phyloP scores from a whole-genome alignment of 805 yeast genomes.

The Millerozyma miso region DNA sequence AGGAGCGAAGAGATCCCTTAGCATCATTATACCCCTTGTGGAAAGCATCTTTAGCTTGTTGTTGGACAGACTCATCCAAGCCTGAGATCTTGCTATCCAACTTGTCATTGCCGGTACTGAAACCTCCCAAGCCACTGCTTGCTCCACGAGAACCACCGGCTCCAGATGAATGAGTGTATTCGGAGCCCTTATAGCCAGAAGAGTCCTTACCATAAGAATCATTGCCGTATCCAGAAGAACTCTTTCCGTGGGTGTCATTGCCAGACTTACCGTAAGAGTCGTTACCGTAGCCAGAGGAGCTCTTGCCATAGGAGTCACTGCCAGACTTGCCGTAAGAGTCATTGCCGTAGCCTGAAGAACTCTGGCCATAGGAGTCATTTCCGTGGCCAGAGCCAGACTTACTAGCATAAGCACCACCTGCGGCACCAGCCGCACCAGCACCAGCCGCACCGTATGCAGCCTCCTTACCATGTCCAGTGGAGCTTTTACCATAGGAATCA shows the following conservation, averaged over 20 bases:
- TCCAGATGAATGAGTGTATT: background rate
- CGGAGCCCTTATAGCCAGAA: background rate
- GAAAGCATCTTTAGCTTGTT: slow-evolving; percentile 38
- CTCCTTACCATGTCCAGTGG: slow-evolving; percentile 11
- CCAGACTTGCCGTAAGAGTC: slow-evolving; percentile 13
- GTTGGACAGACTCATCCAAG: slow-evolving; percentile 30
- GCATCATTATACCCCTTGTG: slow-evolving; percentile 38
- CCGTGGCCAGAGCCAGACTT: slow-evolving; percentile 12
- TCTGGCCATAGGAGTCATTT: slow-evolving; percentile 13
- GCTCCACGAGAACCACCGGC: slow-evolving; percentile 6
- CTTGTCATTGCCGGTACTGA: slow-evolving; percentile 32
- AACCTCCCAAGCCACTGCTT: slow-evolving; percentile 12
- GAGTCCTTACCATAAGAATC: slow-evolving; percentile 1
- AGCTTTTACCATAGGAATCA: slow-evolving; percentile 8
- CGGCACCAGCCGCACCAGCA: slow-evolving; percentile 2
- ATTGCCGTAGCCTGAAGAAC: slow-evolving; percentile 9
- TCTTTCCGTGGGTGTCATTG: background rate
- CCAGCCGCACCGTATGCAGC: slow-evolving; percentile 12
- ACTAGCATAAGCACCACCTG: slow-evolving; percentile 10
- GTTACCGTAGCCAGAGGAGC: slow-evolving; percentile 14
- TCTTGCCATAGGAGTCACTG: slow-evolving; percentile 9
- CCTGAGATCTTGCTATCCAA: slow-evolving; percentile 33
- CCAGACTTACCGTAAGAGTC: slow-evolving; percentile 4
- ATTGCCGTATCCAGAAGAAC: slow-evolving; percentile 4
- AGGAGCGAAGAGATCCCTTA: slow-evolving; percentile 17